A percentile compares a stretch with the other conserved stretches of the same genome.
phyloP scores from a whole-genome alignment of 2,329 filamentous ascomycete species.

The Alternaria triticina region DNA sequence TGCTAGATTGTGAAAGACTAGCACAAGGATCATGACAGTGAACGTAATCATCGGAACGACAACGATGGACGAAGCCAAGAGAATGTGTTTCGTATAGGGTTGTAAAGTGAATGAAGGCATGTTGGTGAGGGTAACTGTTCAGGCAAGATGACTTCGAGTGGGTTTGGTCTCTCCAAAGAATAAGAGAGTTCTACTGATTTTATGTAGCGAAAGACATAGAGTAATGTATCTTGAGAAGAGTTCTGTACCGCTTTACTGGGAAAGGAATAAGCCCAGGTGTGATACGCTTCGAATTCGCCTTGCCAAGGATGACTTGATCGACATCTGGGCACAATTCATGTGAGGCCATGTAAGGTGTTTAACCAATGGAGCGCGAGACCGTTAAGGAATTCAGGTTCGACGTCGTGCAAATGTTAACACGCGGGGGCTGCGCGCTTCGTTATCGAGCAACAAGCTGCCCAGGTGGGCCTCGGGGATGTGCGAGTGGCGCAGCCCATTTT shows the following conservation, averaged over 20 bases:
- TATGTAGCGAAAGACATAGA: not conserved
- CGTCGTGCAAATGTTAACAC: not conserved
- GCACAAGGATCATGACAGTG: not conserved
- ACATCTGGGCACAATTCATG: too few species aligned
- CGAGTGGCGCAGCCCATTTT: not conserved
- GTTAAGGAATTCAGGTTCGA: not conserved
- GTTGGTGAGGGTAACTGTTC: not conserved
- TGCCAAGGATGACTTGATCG: not conserved
- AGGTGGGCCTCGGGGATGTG: not conserved
- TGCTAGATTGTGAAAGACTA: not conserved
- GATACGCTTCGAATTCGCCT: not conserved
- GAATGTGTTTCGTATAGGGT: not conserved
- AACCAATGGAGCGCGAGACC: not conserved
- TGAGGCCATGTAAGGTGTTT: not conserved
- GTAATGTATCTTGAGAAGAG: not conserved
- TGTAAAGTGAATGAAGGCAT: not conserved
- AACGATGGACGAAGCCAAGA: not conserved
- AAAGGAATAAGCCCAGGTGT: not conserved
- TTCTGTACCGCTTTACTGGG: not conserved
- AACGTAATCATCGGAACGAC: not conserved
- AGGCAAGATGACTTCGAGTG: not conserved
- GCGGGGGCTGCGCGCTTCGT: not conserved
- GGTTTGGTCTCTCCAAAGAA: not conserved
- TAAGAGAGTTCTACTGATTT: not conserved
- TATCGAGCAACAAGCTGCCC: not conserved